phyloP scores from a whole-genome alignment of 805 yeast species.

The Sungouiozyma ichnusensis region DNA sequence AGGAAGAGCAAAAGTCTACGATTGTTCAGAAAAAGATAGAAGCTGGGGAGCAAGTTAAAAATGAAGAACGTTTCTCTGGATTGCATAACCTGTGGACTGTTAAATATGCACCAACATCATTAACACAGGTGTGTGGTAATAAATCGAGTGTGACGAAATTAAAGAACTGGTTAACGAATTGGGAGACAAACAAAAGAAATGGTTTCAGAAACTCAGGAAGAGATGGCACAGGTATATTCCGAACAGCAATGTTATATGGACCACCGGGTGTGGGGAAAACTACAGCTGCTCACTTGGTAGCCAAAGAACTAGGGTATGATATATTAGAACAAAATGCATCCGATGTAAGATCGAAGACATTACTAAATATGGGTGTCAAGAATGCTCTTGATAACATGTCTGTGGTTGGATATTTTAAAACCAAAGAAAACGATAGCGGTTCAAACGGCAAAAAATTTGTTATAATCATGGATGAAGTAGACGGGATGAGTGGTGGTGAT shows the following conservation, averaged over 20 bases:
- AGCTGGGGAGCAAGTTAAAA: constrained; percentile 17
- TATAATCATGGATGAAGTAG: constrained; percentile 96
- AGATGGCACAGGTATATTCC: constrained; percentile 57
- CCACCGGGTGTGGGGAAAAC: constrained; percentile 86
- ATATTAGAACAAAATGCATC: constrained; percentile 72
- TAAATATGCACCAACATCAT: constrained; percentile 74
- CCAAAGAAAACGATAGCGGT: constrained; percentile 18
- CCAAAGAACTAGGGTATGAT: constrained; percentile 60
- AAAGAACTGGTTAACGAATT: constrained; percentile 61
- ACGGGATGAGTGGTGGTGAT: constrained; percentile 99
- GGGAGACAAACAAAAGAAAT: constrained; percentile 51
- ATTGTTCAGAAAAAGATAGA: constrained; percentile 19
- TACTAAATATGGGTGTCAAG: constrained; percentile 58
- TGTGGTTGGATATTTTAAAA: constrained; percentile 62
- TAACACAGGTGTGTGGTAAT: constrained; percentile 83
- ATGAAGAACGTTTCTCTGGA: constrained; percentile 15
- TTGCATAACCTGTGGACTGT: constrained; percentile 82
- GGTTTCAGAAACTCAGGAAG: constrained; percentile 48
- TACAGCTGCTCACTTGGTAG: constrained; percentile 68
- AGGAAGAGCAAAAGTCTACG: constrained; percentile 31
- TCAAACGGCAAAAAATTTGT: constrained; percentile 52
- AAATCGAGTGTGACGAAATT: constrained; percentile 62
- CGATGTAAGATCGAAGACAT: constrained; percentile 79
- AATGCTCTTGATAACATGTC: constrained; percentile 73
- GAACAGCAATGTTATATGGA: constrained; percentile 81